Conservation (phyloP, 345 rosid genomes). For the Eucalyptus cladocalyx region DNA sequence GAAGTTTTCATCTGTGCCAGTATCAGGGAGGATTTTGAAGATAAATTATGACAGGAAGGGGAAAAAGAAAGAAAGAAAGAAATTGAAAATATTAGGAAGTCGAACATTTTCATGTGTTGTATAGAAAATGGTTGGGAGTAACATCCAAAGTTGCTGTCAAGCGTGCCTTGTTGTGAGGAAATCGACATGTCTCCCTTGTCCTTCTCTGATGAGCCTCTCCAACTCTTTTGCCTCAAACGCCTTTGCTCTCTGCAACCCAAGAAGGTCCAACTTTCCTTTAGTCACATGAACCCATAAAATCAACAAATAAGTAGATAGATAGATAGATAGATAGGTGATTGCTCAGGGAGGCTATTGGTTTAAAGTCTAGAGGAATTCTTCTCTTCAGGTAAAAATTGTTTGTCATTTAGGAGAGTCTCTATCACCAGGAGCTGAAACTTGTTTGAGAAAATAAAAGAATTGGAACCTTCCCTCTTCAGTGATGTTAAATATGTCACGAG, state of each 20-base stretch:
- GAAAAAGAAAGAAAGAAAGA: background rate
- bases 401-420: background rate
- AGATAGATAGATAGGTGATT: background rate
- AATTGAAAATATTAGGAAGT: background rate
- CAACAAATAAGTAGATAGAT: background rate
- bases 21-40: background rate
- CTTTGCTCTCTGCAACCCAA: conserved; percentile 34
- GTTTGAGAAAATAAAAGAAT: background rate
- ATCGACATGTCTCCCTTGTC: conserved; percentile 23
- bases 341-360: background rate
- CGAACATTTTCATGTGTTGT: background rate
- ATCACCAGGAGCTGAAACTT: background rate
- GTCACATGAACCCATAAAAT: background rate
- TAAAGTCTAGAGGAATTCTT: background rate
- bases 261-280: background rate
- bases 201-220: conserved; percentile 48
- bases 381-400: background rate
- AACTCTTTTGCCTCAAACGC: conserved; percentile 47
- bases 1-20: background rate
- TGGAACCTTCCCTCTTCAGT: background rate
- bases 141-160: background rate
- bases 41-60: background rate
- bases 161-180: conserved; percentile 27
- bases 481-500: background rate
- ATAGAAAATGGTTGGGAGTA: background rate